phyloP scores from a whole-genome alignment of 2,329 filamentous ascomycete genomes.

The Aureobasidium sp. region DNA sequence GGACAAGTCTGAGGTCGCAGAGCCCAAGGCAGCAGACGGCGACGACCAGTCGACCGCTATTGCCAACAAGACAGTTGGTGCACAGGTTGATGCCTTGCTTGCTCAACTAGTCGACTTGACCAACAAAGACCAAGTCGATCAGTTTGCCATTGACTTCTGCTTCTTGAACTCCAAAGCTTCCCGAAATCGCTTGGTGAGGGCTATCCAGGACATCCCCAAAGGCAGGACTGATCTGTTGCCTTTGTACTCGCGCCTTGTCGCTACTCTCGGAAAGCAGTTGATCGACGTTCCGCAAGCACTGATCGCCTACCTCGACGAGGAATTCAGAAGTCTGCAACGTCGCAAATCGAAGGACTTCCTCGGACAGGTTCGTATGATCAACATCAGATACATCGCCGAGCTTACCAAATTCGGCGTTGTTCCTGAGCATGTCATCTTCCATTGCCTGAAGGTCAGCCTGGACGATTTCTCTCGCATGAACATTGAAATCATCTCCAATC shows the following conservation, averaged over 20 bases:
- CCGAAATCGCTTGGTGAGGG: constrained; percentile 86
- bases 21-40: constrained; percentile 47
- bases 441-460: constrained; percentile 93
- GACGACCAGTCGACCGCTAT: constrained; percentile 92
- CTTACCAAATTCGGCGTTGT: constrained; percentile 97
- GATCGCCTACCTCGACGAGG: constrained; percentile 87
- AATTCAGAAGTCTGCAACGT: constrained; percentile 91
- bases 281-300: constrained; percentile 87
- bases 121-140: constrained; percentile 84
- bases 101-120: constrained; percentile 84
- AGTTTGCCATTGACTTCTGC: constrained; percentile 92
- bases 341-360: constrained; percentile 98
- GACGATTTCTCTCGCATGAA: constrained; percentile 99
- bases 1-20: constrained; percentile 31
- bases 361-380: constrained; percentile 85
- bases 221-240: constrained; percentile 86
- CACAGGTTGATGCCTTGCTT: constrained; percentile 87
- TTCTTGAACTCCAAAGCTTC: constrained; percentile 98
- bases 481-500: constrained; percentile 94
- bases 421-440: constrained; percentile 96
- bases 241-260: constrained; percentile 84
- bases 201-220: constrained; percentile 89
- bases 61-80: constrained; percentile 93
- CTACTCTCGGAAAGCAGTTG: constrained; percentile 89
- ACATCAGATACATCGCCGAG: constrained; percentile 95